A percentile compares a stretch with the other conserved stretches of the same genome.
Conservation (phyloP, 176 grass and related monocot genomes). For the Cocos nucifera region DNA sequence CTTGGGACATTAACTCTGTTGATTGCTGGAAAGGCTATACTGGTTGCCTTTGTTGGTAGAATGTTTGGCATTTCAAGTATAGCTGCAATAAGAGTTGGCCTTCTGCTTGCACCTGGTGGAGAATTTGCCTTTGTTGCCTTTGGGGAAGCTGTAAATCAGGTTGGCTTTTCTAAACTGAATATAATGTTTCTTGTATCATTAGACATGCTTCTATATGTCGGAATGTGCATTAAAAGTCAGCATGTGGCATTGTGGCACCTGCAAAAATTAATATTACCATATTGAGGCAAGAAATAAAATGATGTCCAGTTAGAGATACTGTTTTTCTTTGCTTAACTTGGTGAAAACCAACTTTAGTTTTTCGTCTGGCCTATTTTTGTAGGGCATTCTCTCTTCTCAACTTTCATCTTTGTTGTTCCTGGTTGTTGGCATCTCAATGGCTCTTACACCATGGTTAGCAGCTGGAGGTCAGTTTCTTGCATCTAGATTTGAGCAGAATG, state of each 20-base stretch:
- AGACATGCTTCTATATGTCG: no score
- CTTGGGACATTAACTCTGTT: slow-evolving; percentile 49
- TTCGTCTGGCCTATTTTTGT: slow-evolving; percentile 7
- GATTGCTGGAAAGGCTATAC: slow-evolving; percentile 72
- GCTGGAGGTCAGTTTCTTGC: slow-evolving; percentile 85
- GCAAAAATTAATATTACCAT: no score
- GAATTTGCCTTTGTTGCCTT: slow-evolving; percentile 99
- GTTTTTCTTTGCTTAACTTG: no score
- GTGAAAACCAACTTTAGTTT: neutral
- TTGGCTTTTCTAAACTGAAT: slow-evolving; percentile 16
- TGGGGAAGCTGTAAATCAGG: slow-evolving; percentile 97
- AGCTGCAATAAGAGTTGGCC: slow-evolving; percentile 72
- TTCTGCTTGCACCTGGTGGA: slow-evolving; percentile 95
- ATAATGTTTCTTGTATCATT: no score
- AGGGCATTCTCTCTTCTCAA: slow-evolving; percentile 82
- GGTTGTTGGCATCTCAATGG: slow-evolving; percentile 97
- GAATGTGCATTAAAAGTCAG: no score
- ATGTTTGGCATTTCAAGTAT: slow-evolving; percentile 91
- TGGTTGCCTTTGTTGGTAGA: slow-evolving; percentile 83
- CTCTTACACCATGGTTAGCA: slow-evolving; percentile 89
- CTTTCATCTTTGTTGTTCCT: slow-evolving; percentile 92
- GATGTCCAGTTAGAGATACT: no score
- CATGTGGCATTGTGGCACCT: no score
- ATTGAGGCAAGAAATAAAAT: no score
- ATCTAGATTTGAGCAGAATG: slow-evolving; percentile 95